Percentiles rank a stretch among this genome's conserved stretches.
Evolutionary conservation across 2,329 filamentous ascomycete species (phyloP).

Genomic region (Clonostachys rhizophaga): DNA sequence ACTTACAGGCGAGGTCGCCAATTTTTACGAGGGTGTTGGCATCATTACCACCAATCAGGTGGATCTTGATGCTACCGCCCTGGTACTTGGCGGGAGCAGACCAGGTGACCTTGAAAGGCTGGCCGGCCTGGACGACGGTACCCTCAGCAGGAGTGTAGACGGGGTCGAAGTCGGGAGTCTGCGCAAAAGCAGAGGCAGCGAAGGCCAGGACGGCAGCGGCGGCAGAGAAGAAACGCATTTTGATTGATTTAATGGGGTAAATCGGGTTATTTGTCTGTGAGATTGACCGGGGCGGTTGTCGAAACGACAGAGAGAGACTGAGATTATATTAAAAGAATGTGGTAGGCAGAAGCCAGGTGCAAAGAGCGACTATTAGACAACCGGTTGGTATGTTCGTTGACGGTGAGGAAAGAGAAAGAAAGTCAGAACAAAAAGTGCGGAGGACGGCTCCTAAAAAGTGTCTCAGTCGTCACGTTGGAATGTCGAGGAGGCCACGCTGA

Average conservation of each 20-base stretch:
- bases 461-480: not conserved
- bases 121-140: constrained; percentile 41
- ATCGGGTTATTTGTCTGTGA: constrained; percentile 5
- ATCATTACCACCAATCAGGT: constrained; percentile 47
- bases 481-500: no score
- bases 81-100: constrained; percentile 29
- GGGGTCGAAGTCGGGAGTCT: constrained; percentile 51
- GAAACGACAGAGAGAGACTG: constrained; percentile 5
- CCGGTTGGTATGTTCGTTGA: constrained; percentile 15
- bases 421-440: constrained; percentile 2
- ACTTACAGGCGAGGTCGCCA: constrained; percentile 46
- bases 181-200: constrained; percentile 43
- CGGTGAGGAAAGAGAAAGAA: constrained; percentile 8
- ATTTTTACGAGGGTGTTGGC: constrained; percentile 37
- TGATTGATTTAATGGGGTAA: constrained; percentile 21
- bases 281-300: constrained; percentile 5
- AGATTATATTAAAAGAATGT: constrained; percentile 13
- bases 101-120: constrained; percentile 48
- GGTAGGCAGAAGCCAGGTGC: constrained; percentile 15
- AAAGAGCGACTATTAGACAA: constrained; percentile 17
- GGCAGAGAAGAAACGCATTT: constrained; percentile 49
- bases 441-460: not conserved
- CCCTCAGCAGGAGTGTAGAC: constrained; percentile 40
- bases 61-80: constrained; percentile 41
- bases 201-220: constrained; percentile 46